Evolutionary conservation across 495 filamentous ascomycete species (phyloP), one percentile per base, ranked within the genome.

Genomic region (Pseudoneurospora amorphoporcata): DNA sequence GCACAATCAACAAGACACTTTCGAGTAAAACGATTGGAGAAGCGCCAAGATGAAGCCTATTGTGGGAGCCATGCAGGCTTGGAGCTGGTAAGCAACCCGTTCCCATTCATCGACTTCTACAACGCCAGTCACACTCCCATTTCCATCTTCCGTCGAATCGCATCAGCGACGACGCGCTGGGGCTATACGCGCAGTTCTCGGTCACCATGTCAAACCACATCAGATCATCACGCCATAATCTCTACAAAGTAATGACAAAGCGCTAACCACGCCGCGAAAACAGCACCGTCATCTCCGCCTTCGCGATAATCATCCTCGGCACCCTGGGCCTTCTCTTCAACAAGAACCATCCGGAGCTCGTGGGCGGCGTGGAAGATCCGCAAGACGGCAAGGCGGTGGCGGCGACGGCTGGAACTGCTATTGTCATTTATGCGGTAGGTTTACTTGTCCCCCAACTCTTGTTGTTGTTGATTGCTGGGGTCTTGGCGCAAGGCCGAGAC

Each of bases 1-100:
- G 14, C 29, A 61, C 14, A 17, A 17, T 35, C 53, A 29, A 41
- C n/a, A 8, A 35, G 19, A 35, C 29, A 39, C 1, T 8, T 39
- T 23, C 9, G 58, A 16, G 7, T 3, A 2, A 41, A 17, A 8
- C 16, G 4, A 32, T 68, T 4, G 19, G 9, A 23, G 45, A 38
- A 29, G 43, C 75, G 74, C 81, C 87, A 91, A 76, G 76, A 97
- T 97, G 93, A 97, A 97, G 90, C 94, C 94, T 71, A 84, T 97
- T 78, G 92, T 97, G 68, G 91, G 92, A 75, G 89, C 92, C 72
- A 84, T 95, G 86, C 94, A 96, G 84, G 94, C 94, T 79, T 97
- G 94, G 93, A 92, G 90, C 83, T 97, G 94, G 94, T 97, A 85
- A 72, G 80, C 70, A 61, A 5, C 45, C 16, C 4, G 41, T 17